Evolutionary conservation across 768 basidiomycete species (phyloP), one percentile per base, ranked within the genome.

Genomic region (Mycena sanguinolenta): DNA sequence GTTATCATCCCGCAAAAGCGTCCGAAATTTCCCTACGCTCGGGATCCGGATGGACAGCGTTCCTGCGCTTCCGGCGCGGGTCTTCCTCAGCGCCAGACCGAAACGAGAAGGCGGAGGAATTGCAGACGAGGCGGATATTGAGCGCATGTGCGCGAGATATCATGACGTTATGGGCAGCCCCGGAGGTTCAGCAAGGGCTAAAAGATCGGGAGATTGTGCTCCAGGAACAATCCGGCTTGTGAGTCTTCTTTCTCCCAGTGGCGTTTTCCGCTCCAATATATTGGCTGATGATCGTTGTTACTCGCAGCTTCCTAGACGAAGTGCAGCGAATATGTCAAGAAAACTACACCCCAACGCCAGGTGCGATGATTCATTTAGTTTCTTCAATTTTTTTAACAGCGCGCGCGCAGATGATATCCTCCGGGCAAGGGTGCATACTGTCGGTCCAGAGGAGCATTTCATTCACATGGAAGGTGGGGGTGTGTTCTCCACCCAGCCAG

Each of bases 161-260:
- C 27, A 77, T 81, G 6, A 78, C 79, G 25, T 79, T 92, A 32
- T 92, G 91, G 91, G 79, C 77, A 17, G 81, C 89, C 66, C 70
- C 74, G 1, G 77, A 74, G 23, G 85, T 91, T 2, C 87, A 85
- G 69, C 76, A 79, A 3, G 78, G 78, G 28, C 76, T 92, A 49
- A 75, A 73, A 49, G 77, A 80, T 21, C 82, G 84, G 53, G 84
- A 85, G 8, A 84, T 91, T 42, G 73, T 75, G 13, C 80, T 90
- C 58, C 82, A 88, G 75, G 88, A 90, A 61, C 89, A 90, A 71
- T 85, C 88, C 32, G 88, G 89, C 59, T 92, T 90, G 90, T 91
- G 71, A 77, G 89, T 87, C 13, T 64, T 67, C 42, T 39, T 58
- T 58, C 60, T 16, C 12, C n/a, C 44, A 4, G 42, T 17, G 44